phyloP scores from a whole-genome alignment of 108 stramenopile species.

The Cyclotella kingstonii region DNA sequence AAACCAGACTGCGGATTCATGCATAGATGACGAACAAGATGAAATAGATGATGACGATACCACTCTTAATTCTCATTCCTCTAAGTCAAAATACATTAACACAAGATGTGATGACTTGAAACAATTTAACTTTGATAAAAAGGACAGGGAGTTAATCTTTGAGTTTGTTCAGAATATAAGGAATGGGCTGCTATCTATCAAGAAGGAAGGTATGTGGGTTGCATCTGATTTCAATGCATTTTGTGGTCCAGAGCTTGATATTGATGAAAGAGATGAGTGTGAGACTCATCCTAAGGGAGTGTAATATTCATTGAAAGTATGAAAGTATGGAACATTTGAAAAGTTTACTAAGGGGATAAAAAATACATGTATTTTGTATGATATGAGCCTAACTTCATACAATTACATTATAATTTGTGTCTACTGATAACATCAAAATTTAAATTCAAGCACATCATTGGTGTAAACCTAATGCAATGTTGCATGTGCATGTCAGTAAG shows the following conservation, averaged over 20 bases:
- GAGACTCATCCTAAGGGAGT: too few species aligned
- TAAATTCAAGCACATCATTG: too few species aligned
- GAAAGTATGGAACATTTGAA: too few species aligned
- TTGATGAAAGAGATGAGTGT: slow-evolving; percentile 1
- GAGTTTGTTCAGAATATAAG: slow-evolving; percentile 1
- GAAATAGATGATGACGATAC: slow-evolving; percentile 1
- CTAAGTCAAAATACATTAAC: neutral
- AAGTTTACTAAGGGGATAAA: too few species aligned
- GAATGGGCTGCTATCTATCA: slow-evolving; percentile 3
- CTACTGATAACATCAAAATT: too few species aligned
- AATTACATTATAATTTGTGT: too few species aligned
- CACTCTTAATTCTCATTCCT: neutral
- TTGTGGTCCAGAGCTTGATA: neutral
- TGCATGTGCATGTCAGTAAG: too few species aligned
- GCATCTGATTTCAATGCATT: slow-evolving; percentile 7
- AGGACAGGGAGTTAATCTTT: neutral
- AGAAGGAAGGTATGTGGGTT: slow-evolving; percentile 6
- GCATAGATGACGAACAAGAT: neutral
- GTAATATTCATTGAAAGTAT: too few species aligned
- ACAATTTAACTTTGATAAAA: neutral
- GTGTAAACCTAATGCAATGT: too few species aligned
- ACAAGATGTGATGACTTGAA: slow-evolving; percentile 7
- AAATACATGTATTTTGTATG: too few species aligned
- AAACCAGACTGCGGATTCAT: neutral
- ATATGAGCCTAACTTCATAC: too few species aligned